Evolutionary conservation across 2,329 filamentous ascomycete genomes (phyloP), one percentile per base, ranked within the genome.

Genomic region (Penicillium polonicum): DNA sequence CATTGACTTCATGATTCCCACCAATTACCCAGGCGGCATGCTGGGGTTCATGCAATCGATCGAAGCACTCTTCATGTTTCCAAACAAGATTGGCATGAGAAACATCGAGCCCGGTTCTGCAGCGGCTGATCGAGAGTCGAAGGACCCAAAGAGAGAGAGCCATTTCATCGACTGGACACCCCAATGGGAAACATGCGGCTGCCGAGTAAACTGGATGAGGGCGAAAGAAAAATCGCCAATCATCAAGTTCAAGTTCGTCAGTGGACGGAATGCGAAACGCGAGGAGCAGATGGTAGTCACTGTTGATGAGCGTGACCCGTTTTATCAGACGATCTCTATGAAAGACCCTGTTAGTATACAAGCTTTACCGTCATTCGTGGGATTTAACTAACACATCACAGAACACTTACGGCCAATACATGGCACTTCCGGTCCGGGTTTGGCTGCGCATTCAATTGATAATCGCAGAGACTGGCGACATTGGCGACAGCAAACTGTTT

Each of bases 131-230:
- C 38, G 17, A 21, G 53, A 55, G n/a, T 21, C 13, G 3, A 50
- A 10, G 5, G 27, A 41, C 17, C n/a, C 35, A 3, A 35, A 57
- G 6, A 31, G 33, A 9, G 7, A 23, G 2, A 7, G 9, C 2
- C 21, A 44, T 15, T 17, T 44, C 15, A 43, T 46, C n/a, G 38
- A 52, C 25, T 57, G 54, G 54, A 39, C 48, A 9, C 10, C 15
- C n/a, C 41, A 27, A 5, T 45, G 48, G 41, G 27, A 45, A 2
- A 41, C 12, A 8, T 27, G 9, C 9, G 35, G 48, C 12, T 57
- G 48, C 19, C 48, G 41, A 25, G 54, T 57, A 9, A 57, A 13
- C 33, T 52, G 48, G 48, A 57, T 46, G 33, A 57, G 39, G 19
- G 19, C 33, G 12, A 33, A 46, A 5, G 15, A 39, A 4, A 23